A percentile compares a stretch with the other conserved stretches of the same genome.
phyloP scores from a whole-genome alignment of 345 rosid species.

The Populus deltoides region DNA sequence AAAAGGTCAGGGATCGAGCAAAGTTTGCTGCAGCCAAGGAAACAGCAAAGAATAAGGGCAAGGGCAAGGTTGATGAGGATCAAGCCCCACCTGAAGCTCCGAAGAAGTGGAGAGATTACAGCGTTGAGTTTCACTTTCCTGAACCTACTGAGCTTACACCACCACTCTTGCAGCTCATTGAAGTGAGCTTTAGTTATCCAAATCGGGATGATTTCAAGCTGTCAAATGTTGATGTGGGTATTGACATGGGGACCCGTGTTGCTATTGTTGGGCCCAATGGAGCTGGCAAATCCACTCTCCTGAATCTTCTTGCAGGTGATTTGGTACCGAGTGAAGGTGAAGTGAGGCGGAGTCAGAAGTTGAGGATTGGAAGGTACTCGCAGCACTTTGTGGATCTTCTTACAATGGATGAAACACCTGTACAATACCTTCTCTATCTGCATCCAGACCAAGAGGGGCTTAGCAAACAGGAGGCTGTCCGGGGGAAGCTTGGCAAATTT shows the following conservation, averaged over 20 bases:
- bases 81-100: constrained; percentile 72
- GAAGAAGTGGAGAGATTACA: constrained; percentile 87
- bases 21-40: constrained; percentile 71
- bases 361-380: constrained; percentile 89
- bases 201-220: constrained; percentile 75
- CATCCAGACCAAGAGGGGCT: constrained; percentile 96
- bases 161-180: constrained; percentile 83
- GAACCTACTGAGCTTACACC: constrained; percentile 96
- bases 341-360: constrained; percentile 77
- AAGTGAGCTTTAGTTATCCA: constrained; percentile 88
- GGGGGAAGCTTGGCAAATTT: constrained; percentile 91
- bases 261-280: constrained; percentile 97
- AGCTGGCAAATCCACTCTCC: constrained; percentile 89
- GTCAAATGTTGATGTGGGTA: constrained; percentile 83
- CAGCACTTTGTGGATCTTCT: constrained; percentile 94
- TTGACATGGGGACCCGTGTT: constrained; percentile 95
- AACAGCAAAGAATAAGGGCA: constrained; percentile 68
- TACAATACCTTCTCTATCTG: constrained; percentile 88
- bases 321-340: constrained; percentile 79
- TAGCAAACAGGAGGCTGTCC: constrained; percentile 93
- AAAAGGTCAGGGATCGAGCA: constrained; percentile 83
- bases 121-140: constrained; percentile 90
- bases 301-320: constrained; percentile 94
- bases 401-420: constrained; percentile 90
- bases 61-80: constrained; percentile 77